phyloP scores from a whole-genome alignment of 2,329 filamentous ascomycete genomes.

The Trichoderma harzianum region DNA sequence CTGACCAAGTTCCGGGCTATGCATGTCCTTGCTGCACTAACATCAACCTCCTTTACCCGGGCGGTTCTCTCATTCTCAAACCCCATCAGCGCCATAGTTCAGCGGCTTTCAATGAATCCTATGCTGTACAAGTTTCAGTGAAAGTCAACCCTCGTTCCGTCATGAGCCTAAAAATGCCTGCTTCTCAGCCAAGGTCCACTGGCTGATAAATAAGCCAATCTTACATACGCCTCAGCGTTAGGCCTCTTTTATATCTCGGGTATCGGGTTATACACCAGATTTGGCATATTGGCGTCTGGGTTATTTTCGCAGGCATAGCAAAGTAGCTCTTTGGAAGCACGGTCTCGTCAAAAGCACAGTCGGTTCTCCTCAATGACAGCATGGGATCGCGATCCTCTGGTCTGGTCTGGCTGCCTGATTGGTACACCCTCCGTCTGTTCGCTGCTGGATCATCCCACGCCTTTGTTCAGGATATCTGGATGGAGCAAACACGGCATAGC shows the following conservation, averaged over 20 bases:
- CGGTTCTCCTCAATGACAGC: not conserved
- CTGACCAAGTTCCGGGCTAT: not conserved
- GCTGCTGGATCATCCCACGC: not conserved
- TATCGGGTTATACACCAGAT: slow-evolving; percentile 1
- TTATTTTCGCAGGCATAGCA: not conserved
- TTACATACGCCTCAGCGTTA: not conserved
- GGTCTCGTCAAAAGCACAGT: not conserved
- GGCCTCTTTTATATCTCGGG: not conserved
- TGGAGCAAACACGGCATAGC: not conserved
- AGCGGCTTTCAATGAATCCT: not conserved
- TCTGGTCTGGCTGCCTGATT: not conserved
- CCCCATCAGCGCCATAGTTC: slow-evolving; percentile 4
- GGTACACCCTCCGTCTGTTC: not conserved
- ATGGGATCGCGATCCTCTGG: not conserved
- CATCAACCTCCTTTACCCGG: slow-evolving; percentile 12
- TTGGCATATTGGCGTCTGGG: not conserved
- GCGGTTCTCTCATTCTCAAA: not conserved
- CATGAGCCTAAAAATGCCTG: not conserved
- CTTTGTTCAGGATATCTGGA: not conserved
- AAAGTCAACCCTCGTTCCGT: not conserved
- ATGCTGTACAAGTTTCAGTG: not conserved
- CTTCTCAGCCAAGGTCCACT: slow-evolving; percentile 9
- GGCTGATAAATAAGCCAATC: slow-evolving; percentile 1
- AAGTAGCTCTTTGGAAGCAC: not conserved
- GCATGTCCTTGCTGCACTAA: not conserved